Percentiles rank a stretch among this genome's conserved stretches.
Evolutionary conservation across 1,284 basidiomycete species (phyloP).

Genomic region (Leccinum pallidistipes): DNA sequence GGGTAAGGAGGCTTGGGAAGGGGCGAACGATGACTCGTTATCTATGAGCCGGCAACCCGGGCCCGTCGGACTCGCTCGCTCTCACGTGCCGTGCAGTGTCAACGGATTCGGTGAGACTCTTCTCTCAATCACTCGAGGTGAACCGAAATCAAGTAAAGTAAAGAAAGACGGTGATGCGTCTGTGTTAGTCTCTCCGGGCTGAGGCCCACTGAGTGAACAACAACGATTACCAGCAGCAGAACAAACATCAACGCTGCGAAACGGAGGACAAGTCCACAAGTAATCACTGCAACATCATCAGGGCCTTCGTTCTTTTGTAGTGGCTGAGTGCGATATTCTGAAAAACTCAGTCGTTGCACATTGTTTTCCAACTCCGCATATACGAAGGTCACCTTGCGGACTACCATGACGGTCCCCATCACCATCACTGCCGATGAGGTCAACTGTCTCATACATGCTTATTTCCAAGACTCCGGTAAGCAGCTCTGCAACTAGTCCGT

Average conservation of each 20-base stretch:
- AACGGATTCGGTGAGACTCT: not conserved
- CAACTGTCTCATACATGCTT: constrained; percentile 81
- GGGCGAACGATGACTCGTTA: not conserved
- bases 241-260: not conserved
- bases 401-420: constrained; percentile 44
- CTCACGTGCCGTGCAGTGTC: constrained; percentile 14
- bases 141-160: not conserved
- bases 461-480: constrained; percentile 77
- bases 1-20: constrained; percentile 5
- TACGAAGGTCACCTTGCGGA: not conserved
- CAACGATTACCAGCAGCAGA: not conserved
- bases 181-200: not conserved
- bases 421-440: constrained; percentile 79
- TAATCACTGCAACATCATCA: not conserved
- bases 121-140: not conserved
- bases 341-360: not conserved
- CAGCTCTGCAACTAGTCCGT: not conserved
- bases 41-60: not conserved
- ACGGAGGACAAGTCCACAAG: not conserved
- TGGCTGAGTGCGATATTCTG: not conserved
- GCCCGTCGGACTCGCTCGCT: not conserved
- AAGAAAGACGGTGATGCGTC: not conserved
- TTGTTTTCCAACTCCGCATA: constrained; percentile 36
- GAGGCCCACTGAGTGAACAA: not conserved
- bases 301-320: no score